These are phyloP conservation scores for Pythium brassicae DNA, from an alignment of 352 stramenopile genomes.

Conservation along the genomic window DNA sequence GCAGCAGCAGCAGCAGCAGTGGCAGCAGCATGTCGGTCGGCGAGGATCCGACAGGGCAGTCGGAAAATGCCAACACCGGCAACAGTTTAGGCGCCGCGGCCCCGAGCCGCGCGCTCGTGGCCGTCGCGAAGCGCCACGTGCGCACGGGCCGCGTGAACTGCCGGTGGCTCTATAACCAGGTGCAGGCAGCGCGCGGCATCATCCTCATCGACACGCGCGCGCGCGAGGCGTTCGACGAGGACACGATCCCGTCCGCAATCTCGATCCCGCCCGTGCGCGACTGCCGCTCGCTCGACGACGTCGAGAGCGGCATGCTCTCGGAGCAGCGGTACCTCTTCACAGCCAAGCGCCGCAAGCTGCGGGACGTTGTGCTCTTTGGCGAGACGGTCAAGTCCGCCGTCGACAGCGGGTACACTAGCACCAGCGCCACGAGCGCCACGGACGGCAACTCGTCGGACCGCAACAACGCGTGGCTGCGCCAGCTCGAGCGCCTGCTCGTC, in stretches of 20 bases:
- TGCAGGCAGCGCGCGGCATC: conserved; percentile 65
- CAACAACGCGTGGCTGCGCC: conserved; percentile 40
- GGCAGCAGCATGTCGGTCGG: conserved; percentile 30
- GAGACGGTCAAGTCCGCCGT: conserved; percentile 44
- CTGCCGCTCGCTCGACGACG: conserved; percentile 40
- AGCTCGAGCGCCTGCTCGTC: conserved; percentile 66
- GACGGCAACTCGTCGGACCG: conserved; percentile 12
- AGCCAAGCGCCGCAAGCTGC: conserved; percentile 70
- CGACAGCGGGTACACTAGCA: no score
- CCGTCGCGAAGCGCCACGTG: conserved; percentile 40
- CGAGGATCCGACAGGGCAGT: conserved; percentile 19
- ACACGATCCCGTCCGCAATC: conserved; percentile 74
- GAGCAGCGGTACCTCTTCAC: conserved; percentile 72
- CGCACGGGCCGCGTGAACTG: conserved; percentile 68
- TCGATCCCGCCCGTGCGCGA: conserved; percentile 56
- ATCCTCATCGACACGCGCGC: conserved; percentile 73
- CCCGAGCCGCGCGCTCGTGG: not conserved
- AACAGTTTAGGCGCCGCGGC: not conserved
- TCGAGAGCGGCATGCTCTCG: conserved; percentile 45
- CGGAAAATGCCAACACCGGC: not conserved
- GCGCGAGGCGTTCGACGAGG: conserved; percentile 49
- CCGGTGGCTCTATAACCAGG: conserved; percentile 83
- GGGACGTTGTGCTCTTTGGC: conserved; percentile 78
- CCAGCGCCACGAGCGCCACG: not conserved
- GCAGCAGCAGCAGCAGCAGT: not conserved